Base-by-base conservation (phyloP, 139 green algal species). In the Volvox reticuliferus region DNA sequence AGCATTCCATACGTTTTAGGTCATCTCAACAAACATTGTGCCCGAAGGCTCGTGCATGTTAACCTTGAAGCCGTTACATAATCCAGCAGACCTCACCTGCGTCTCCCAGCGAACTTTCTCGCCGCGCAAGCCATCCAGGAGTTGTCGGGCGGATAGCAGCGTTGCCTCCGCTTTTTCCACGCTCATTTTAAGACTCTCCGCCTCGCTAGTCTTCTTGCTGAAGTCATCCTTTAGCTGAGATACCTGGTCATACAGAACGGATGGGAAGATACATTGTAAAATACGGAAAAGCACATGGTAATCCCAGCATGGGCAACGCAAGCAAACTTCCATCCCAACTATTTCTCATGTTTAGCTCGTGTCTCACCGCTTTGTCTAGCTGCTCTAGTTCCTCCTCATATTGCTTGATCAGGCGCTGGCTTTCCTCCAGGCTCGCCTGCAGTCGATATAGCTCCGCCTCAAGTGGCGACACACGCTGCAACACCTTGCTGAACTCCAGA, bases 101-200 rank as follows among this genome's bases (percentile, higher is more conserved):
- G 14, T 67, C 75, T 95, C 86, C 96, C 96, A 98, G 78, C 96
- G 94, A 19, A 50, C 89, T 89, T 97, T 97, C 92, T 99, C 97
- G 1, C 95, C 96, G 9, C 87, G 88, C 36, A 99, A 93, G 85
- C 97, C 97, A 79, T 89, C 92, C 86, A 98, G 93, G 86, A 99
- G 93, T 44, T 93, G 94, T 80, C 93, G 55, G 14, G 97, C 97
- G 21, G 93, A 91, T 12, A 79, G 65, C 28, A 99, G 94, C 44
- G 95, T 97, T 22, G 91, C 89, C 88, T 97, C 94, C 5, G 97
- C 97, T 65, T 95, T 94, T 79, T 95, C 92, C 73, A 99, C 89
- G 18, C 89, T 88, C 17, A 93, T 80, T 81, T 95, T 95, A 16
- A 98, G 93, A 62, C 78, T 91, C 92, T 97, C 96, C 12, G 96